phyloP scores from a whole-genome alignment of 352 stramenopile genomes.

The Globisporangium uncinulatum region DNA sequence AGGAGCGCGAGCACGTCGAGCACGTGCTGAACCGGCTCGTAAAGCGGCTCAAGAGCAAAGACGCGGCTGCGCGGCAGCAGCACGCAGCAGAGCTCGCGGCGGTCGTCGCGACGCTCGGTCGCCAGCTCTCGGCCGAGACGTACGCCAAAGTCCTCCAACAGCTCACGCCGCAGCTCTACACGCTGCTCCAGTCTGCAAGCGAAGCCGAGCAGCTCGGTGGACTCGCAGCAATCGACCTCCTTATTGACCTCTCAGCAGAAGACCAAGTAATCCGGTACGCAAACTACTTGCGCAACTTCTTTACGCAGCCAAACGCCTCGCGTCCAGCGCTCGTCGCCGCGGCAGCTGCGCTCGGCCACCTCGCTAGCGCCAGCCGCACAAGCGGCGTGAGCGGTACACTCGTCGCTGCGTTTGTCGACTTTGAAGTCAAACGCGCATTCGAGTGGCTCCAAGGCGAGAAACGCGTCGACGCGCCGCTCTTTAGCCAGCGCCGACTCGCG shows the following conservation, averaged over 20 bases:
- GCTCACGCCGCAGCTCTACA: slow-evolving; percentile 74
- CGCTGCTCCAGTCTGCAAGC: slow-evolving; percentile 50
- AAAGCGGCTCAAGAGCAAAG: slow-evolving; percentile 43
- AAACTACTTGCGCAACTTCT: slow-evolving; percentile 86
- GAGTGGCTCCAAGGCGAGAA: slow-evolving; percentile 76
- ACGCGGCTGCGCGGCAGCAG: slow-evolving; percentile 27
- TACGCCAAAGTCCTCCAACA: slow-evolving; percentile 72
- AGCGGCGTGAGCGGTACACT: slow-evolving; percentile 76
- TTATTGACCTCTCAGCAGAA: slow-evolving; percentile 81
- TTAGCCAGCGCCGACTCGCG: slow-evolving; percentile 70
- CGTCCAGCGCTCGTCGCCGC: slow-evolving; percentile 58
- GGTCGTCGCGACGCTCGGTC: slow-evolving; percentile 57
- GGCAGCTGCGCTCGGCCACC: slow-evolving; percentile 69
- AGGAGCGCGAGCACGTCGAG: slow-evolving; percentile 69
- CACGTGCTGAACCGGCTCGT: slow-evolving; percentile 51
- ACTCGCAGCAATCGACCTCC: slow-evolving; percentile 63
- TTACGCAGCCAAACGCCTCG: slow-evolving; percentile 65
- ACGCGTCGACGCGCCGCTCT: slow-evolving; percentile 54
- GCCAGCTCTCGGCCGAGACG: slow-evolving; percentile 72
- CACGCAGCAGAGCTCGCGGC: slow-evolving; percentile 51
- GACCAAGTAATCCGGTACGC: slow-evolving; percentile 89
- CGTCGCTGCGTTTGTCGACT: slow-evolving; percentile 89
- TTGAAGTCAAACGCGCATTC: slow-evolving; percentile 89
- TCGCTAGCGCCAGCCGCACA: slow-evolving; percentile 63
- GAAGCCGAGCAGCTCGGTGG: slow-evolving; percentile 72